Evolutionary conservation across 2,329 filamentous ascomycete genomes (phyloP).

Genomic region (Alternaria solani): DNA sequence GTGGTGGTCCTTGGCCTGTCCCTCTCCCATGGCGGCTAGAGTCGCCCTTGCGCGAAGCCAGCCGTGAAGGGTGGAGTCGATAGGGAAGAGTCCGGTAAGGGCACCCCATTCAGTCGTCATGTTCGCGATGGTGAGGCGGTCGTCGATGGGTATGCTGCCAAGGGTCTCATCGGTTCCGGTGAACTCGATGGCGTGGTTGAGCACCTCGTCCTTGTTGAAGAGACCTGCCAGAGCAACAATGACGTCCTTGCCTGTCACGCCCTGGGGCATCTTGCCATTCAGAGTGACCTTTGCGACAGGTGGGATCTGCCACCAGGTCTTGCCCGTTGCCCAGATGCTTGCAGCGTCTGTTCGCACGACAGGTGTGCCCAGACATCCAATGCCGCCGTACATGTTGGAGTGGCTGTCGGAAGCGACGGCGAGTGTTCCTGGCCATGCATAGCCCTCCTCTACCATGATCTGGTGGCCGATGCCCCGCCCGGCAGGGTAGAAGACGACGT

Average conservation of each 20-base stretch:
- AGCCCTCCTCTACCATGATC: constrained; percentile 87
- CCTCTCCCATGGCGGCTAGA: constrained; percentile 67
- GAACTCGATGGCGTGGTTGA: constrained; percentile 93
- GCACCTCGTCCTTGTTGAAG: constrained; percentile 85
- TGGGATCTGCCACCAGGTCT: constrained; percentile 89
- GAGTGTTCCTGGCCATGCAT: constrained; percentile 84
- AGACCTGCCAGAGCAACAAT: constrained; percentile 88
- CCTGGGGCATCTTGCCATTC: constrained; percentile 75
- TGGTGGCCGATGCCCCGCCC: constrained; percentile 89
- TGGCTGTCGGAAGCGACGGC: constrained; percentile 82
- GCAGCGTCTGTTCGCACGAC: constrained; percentile 89
- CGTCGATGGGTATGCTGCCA: constrained; percentile 73
- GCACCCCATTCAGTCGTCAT: constrained; percentile 88
- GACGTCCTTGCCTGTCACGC: constrained; percentile 92
- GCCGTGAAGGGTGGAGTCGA: constrained; percentile 73
- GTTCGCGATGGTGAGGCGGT: constrained; percentile 77
- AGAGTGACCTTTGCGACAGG: constrained; percentile 83
- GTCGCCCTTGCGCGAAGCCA: constrained; percentile 85
- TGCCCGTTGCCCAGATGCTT: constrained; percentile 81
- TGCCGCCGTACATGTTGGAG: constrained; percentile 82
- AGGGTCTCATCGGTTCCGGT: constrained; percentile 81
- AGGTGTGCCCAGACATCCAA: constrained; percentile 79
- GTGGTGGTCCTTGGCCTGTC: constrained; percentile 57
- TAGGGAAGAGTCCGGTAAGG: constrained; percentile 78
- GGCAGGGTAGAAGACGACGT: constrained; percentile 78